Evolutionary conservation across 306 rosid species (phyloP).

Genomic region (Oemleria cerasiformis): DNA sequence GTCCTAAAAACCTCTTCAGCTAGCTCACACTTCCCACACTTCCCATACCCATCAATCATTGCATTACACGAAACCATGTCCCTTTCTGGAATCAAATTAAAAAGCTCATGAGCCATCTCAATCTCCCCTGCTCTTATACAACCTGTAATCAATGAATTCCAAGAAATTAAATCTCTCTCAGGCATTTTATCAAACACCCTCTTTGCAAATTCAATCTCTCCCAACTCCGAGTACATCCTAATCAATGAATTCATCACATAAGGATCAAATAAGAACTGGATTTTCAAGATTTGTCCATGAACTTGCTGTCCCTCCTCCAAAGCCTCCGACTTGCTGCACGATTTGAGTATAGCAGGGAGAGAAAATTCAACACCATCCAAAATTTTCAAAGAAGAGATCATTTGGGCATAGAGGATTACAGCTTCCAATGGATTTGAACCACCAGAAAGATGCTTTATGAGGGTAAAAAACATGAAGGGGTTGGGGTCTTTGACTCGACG

Average conservation of each 20-base stretch:
- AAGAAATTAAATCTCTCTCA: constrained; percentile 39
- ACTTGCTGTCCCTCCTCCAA: constrained; percentile 43
- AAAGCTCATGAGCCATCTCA: constrained; percentile 32
- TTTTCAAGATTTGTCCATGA: constrained; percentile 43
- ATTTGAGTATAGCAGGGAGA: constrained; percentile 46
- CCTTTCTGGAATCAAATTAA: constrained; percentile 39
- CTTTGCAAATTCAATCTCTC: constrained; percentile 32
- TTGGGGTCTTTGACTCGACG: constrained; percentile 26
- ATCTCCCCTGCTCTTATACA: constrained; percentile 38
- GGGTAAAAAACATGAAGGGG: constrained; percentile 27
- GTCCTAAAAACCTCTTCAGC: constrained; percentile 41
- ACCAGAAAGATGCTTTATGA: constrained; percentile 30
- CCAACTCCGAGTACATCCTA: constrained; percentile 43
- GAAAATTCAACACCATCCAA: constrained; percentile 32
- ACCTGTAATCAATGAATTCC: constrained; percentile 52
- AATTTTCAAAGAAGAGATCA: constrained; percentile 35
- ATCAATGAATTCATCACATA: constrained; percentile 47
- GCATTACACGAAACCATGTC: constrained; percentile 41
- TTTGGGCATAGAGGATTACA: constrained; percentile 34
- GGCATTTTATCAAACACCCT: constrained; percentile 51
- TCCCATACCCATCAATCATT: constrained; percentile 55
- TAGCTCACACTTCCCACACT: constrained; percentile 39
- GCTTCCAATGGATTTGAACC: constrained; percentile 36
- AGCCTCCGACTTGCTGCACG: constrained; percentile 39
- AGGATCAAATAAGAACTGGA: constrained; percentile 37